Percentiles rank a stretch among this genome's conserved stretches.
phyloP scores from a whole-genome alignment of 2,329 filamentous ascomycete species.

The Claviceps africana region DNA sequence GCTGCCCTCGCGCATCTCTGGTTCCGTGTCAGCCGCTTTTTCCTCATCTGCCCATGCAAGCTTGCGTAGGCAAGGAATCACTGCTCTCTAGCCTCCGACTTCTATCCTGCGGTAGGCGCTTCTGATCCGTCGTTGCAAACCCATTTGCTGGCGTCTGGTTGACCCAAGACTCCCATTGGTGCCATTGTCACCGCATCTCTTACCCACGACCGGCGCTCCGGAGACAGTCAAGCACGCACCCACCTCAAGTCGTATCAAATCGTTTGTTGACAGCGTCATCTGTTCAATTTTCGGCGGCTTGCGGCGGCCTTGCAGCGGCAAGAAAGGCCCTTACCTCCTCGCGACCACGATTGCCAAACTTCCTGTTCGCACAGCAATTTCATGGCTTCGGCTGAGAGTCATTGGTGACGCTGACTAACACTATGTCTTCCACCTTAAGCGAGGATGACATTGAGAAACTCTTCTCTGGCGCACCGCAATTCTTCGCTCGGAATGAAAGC shows the following conservation, averaged over 20 bases:
- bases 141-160: not conserved
- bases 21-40: not conserved
- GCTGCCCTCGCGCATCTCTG: not conserved
- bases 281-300: not conserved
- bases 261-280: not conserved
- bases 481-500: conserved; percentile 46
- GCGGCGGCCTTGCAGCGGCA: not conserved
- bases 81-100: not conserved
- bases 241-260: not conserved
- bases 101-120: not conserved
- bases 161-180: not conserved
- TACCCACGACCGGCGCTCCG: not conserved
- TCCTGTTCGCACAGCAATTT: not conserved
- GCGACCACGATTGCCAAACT: not conserved
- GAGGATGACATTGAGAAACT: conserved; percentile 51
- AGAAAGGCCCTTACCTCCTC: not conserved
- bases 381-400: conserved; percentile 12
- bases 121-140: not conserved
- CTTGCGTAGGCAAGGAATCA: not conserved
- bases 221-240: not conserved
- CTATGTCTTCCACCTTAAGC: conserved; percentile 39
- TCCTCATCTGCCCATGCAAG: not conserved
- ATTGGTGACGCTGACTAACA: conserved; percentile 37
- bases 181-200: not conserved
- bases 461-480: conserved; percentile 65